Base-by-base conservation (phyloP, 176 grass and related monocot species). In the Areca catechu region DNA sequence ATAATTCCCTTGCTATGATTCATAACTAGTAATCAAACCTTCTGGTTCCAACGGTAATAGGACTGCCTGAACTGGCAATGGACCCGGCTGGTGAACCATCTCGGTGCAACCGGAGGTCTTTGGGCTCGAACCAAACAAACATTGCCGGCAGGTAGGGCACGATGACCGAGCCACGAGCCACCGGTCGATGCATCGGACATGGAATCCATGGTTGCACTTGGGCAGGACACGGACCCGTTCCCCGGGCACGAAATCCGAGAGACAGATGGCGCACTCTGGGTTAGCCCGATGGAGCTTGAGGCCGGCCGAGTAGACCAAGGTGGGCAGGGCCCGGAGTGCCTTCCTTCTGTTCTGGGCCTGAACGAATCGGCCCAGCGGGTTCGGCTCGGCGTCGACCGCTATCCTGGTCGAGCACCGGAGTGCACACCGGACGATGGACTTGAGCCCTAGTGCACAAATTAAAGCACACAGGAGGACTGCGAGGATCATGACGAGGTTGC, bases 201-300 rank as follows among this genome's bases (percentile, higher is more conserved):
- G 91, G 73, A 95, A 95, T 16, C 91, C 91, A 49, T 95, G 91
- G 37, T 69, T 84, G 77, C 91, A 95, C 48, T 53, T 87, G 51
- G 77, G 83, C 18, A 95, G 87, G 66, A 87, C 86, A 69, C 86
- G 85, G 7, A 95, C 47, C 14, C 68, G 71, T 52, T 95, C 91
- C 5, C 86, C 86, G 0, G 71, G 67, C 75, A 86, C 86, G 15
- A 95, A 95, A 58, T 95, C 83, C 3, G 80, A 84, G 17, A 95
- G 86, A 48, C 91, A 95, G 22, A 95, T 84, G 3, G 68, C 77
- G 4, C 91, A 95, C 56, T 73, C 74, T 4, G 86, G 83, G 55
- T 57, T 79, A 15, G 71, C 78, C 4, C 86, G 65, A 56, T 30
- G 73, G 63, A 95, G 75, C 60, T 69, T 76, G 37, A 90, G 17